Conservation (phyloP, 192 early-diverging fungal species). For the Backusella tuberculispora region DNA sequence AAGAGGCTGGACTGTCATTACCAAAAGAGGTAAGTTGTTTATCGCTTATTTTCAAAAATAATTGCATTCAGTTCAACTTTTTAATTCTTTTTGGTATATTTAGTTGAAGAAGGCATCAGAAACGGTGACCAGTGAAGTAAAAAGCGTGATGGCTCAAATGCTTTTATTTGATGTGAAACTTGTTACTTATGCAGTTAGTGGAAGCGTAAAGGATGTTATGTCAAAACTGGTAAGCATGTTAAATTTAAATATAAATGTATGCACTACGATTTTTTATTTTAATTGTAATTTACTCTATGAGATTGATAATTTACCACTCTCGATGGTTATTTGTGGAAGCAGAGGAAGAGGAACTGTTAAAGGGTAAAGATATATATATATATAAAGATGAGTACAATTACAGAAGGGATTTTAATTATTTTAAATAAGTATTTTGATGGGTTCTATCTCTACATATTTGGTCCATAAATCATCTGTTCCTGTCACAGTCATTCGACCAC, state of each 20-base stretch:
- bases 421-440: conserved; percentile 45
- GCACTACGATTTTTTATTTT: background rate
- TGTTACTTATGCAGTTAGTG: conserved; percentile 33
- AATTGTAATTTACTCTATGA: background rate
- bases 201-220: conserved; percentile 39
- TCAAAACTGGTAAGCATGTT: conserved; percentile 25
- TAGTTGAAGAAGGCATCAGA: conserved; percentile 39
- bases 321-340: conserved; percentile 54
- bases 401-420: background rate
- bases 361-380: conserved; percentile 39
- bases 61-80: background rate
- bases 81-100: background rate
- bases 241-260: background rate
- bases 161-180: conserved; percentile 39
- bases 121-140: conserved; percentile 28
- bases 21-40: conserved; percentile 31
- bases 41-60: background rate
- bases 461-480: conserved; percentile 60
- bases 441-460: conserved; percentile 57
- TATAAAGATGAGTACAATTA: background rate
- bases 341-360: conserved; percentile 51
- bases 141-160: conserved; percentile 38
- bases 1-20: conserved; percentile 29
- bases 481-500: conserved; percentile 53
- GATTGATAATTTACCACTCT: conserved; percentile 51